Evolutionary conservation across 768 basidiomycete genomes (phyloP), one percentile per base, ranked within the genome.

Genomic region (Serpula lacrymans): DNA sequence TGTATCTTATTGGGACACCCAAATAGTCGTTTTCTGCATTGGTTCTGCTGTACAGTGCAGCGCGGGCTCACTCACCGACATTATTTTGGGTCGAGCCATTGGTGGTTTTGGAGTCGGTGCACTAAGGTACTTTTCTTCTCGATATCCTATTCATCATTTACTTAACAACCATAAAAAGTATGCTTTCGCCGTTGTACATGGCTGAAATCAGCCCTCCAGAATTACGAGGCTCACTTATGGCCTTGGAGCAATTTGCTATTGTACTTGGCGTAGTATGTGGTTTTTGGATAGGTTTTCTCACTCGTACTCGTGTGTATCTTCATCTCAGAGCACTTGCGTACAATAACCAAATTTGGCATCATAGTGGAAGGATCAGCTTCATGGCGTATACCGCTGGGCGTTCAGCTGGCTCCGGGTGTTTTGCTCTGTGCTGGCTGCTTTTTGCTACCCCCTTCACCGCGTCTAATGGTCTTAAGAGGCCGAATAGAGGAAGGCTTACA

Each of bases 151-250:
- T 45, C 11, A 45, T 49, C 37, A 26, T 35, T 32, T 41, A 48
- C 27, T 49, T 28, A 45, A 46, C 2, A 44, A 51, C 2, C n/a
- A 37, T 22, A 3, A 22, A 3, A 37, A 88, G 87, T 53, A 88
- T 84, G 78, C 67, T 88, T n/a, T 78, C 79, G 0, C 85, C 86
- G 0, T 64, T 89, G 17, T 90, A 89, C 59, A 88, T 89, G 72
- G 80, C 87, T 1, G 88, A 91, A 62, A 91, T 91, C 37, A 83
- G 83, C 46, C 77, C 87, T 8, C 87, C 88, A 0, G 86, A 88
- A 59, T 70, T 84, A 0, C 74, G 88, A 12, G 88, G 88, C 8
- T 86, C 87, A 1, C 71, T 91, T 14, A 71, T 89, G 62, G 80
- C 86, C 1, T 67, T 91, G 3, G 88, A 91, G 51, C 88, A 90